Conservation (phyloP, 495 filamentous ascomycete species). For the Penicillium lividum region DNA sequence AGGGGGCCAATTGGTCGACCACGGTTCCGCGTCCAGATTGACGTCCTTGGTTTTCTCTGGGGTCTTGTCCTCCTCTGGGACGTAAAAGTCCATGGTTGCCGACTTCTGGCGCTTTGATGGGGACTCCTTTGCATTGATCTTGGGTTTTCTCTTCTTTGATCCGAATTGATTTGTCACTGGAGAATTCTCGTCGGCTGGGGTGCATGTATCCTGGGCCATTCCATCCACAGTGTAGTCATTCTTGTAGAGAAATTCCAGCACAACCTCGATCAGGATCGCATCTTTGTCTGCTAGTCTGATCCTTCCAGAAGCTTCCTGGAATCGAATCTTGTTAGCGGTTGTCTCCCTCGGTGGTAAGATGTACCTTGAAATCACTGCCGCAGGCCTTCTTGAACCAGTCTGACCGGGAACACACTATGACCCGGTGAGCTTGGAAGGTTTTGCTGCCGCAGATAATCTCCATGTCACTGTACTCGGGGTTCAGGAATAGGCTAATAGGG, state of each 20-base stretch:
- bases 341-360: background rate
- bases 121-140: background rate
- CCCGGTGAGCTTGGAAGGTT: background rate
- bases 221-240: background rate
- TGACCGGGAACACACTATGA: background rate
- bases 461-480: background rate
- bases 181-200: background rate
- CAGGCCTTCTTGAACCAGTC: slow-evolving; percentile 1
- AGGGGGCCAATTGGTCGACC: background rate
- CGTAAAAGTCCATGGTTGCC: background rate
- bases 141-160: background rate
- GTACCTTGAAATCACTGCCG: background rate
- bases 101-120: background rate
- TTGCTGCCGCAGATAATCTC: background rate
- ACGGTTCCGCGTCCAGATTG: background rate
- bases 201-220: background rate
- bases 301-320: background rate
- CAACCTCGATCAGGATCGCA: background rate
- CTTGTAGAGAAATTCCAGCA: background rate
- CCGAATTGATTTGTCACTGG: background rate
- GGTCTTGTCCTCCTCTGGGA: background rate
- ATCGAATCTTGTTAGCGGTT: background rate
- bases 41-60: background rate
- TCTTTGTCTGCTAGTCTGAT: background rate
- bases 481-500: background rate